Evolutionary conservation across 1,284 basidiomycete genomes (phyloP).

Genomic region (Malassezia japonica): DNA sequence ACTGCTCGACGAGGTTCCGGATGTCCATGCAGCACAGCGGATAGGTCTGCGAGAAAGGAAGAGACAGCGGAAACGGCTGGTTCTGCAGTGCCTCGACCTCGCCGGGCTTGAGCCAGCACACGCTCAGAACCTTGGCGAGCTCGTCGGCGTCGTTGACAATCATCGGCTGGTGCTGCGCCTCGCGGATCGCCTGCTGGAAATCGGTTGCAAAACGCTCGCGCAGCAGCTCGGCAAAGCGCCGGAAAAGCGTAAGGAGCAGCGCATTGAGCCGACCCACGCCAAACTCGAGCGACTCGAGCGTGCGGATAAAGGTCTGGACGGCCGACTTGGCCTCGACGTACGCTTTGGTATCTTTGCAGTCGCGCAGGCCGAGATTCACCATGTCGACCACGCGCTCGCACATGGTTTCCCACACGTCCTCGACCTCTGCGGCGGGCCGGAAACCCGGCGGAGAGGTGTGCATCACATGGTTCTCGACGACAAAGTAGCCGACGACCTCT

Average conservation of each 20-base stretch:
- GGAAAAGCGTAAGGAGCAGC: constrained; percentile 77
- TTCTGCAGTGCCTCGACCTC: constrained; percentile 23
- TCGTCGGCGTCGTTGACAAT: constrained; percentile 64
- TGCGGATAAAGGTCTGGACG: constrained; percentile 79
- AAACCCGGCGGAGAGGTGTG: constrained; percentile 66
- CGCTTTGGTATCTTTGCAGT: constrained; percentile 69
- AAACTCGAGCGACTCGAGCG: constrained; percentile 66
- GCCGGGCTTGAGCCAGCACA: constrained; percentile 68
- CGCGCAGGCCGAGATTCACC: constrained; percentile 64
- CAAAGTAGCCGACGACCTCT: constrained; percentile 97
- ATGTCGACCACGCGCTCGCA: constrained; percentile 66
- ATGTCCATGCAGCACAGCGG: constrained; percentile 94
- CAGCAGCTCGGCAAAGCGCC: constrained; percentile 75
- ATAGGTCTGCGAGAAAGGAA: constrained; percentile 93
- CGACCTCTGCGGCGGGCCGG: constrained; percentile 77
- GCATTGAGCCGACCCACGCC: constrained; percentile 71
- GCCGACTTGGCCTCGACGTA: constrained; percentile 77
- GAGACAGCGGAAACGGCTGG: constrained; percentile 60
- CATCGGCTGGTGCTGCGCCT: constrained; percentile 90
- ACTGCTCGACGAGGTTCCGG: constrained; percentile 82
- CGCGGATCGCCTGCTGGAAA: constrained; percentile 54
- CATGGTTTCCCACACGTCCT: constrained; percentile 90
- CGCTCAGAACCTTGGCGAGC: constrained; percentile 65
- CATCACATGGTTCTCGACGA: constrained; percentile 87
- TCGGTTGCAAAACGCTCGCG: constrained; percentile 71